Conservation (phyloP, 164 flowering plant genomes). For the Liquidambar formosana region DNA sequence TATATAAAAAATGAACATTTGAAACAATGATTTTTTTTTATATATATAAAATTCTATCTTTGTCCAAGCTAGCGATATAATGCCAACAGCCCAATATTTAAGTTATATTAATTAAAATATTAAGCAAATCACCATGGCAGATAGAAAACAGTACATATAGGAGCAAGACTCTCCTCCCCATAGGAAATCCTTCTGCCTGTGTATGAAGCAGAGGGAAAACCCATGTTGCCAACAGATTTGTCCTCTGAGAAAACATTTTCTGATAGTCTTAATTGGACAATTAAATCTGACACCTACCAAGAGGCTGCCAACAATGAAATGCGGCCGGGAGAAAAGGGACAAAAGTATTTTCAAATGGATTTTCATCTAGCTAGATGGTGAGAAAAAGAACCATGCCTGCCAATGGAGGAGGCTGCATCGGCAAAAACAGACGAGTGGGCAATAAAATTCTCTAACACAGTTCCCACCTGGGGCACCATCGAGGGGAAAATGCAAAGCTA, state of each 20-base stretch:
- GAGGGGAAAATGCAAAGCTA: too few species aligned
- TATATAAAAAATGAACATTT: too few species aligned
- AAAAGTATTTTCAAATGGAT: background rate
- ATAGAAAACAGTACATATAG: background rate
- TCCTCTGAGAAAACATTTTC: background rate
- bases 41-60: too few species aligned
- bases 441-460: background rate
- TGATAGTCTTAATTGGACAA: background rate
- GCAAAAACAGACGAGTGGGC: constrained; percentile 5
- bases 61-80: too few species aligned
- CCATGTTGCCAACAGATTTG: background rate
- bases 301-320: background rate
- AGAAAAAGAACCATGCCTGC: background rate
- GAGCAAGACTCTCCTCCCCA: background rate
- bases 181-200: background rate
- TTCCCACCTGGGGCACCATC: too few species aligned
- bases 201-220: too few species aligned
- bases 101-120: too few species aligned
- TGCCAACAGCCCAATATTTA: too few species aligned
- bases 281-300: background rate
- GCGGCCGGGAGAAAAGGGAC: background rate
- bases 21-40: too few species aligned
- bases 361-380: background rate
- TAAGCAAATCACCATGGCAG: background rate
- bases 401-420: too few species aligned